A percentile compares a stretch with the other conserved stretches of the same genome.
Evolutionary conservation across 164 flowering plant genomes (phyloP).

Genomic region (Malania oleifera): DNA sequence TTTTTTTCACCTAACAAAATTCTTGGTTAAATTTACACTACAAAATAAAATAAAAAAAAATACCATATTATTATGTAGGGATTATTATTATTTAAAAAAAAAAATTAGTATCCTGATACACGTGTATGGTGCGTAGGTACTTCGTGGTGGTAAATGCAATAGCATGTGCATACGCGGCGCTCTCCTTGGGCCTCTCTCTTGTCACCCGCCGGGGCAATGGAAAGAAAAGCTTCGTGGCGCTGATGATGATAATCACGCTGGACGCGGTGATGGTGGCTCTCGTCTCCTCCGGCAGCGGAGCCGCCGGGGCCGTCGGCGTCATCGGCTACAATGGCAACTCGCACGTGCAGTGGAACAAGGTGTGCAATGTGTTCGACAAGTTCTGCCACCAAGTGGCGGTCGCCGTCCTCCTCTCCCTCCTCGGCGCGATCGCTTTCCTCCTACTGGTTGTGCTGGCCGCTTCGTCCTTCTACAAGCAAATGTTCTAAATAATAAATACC

Average conservation of each 20-base stretch:
- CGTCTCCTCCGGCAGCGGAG: constrained; percentile 49
- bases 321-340: constrained; percentile 57
- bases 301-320: constrained; percentile 50
- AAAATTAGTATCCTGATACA: no score
- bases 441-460: constrained; percentile 30
- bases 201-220: constrained; percentile 15
- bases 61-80: no score
- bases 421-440: constrained; percentile 32
- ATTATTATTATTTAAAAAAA: no score
- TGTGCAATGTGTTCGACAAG: constrained; percentile 42
- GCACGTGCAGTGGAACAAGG: constrained; percentile 49
- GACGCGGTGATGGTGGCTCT: constrained; percentile 46
- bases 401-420: constrained; percentile 33
- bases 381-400: constrained; percentile 48
- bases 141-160: constrained; percentile 39
- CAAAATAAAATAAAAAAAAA: no score
- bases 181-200: constrained; percentile 28
- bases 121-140: no score
- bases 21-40: no score
- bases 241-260: constrained; percentile 17
- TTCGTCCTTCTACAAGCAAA: not conserved
- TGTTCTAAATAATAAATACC: no score
- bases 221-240: constrained; percentile 5
- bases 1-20: no score
- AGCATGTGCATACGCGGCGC: constrained; percentile 41